Base-by-base conservation (phyloP, 352 stramenopile species). In the Globisporangium parvum region DNA sequence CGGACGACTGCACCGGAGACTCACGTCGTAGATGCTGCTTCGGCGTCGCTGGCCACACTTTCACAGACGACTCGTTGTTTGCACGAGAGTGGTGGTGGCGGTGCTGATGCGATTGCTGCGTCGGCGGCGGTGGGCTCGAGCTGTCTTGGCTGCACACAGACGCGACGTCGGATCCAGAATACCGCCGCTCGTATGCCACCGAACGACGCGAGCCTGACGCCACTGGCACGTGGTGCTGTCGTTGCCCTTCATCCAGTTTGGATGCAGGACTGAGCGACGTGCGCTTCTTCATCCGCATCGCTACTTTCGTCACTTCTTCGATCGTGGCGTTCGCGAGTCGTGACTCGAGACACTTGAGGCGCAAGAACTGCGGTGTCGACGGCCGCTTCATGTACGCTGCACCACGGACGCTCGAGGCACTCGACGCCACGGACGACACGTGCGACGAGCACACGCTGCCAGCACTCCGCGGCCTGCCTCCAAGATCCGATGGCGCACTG, bases 331-430 rank as follows among this genome's bases (percentile, higher is more conserved):
- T 52, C n/a, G 59, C 51, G 49, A 74, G 53, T 35, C 79, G 65
- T 11, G 71, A 84, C 62, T 90, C 77, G 33, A 87, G 57, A 21
- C 79, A 90, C 46, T 90, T 86, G 42, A 85, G 79, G 4, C 79
- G 69, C 18, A 90, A 74, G 31, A 80, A 71, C 57, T 87, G 77
- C 5, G 77, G 66, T 4, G 73, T 88, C 33, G 77, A 68, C 18
- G 77, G 73, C 6, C 77, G 67, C 51, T 71, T 73, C 69, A 87
- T 68, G 62, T 87, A 90, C 11, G 75, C 65, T 18, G 73, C 79
- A 5, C 79, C 63, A 26, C 69, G 77, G 20, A 90, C 61, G 17
- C 44, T 55, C 20, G 47, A 61, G n/a, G 50, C 55, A 6, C 47
- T 49, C n/a, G 65, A 80, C 0, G 65, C 65, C 6, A 45, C 51